Base-by-base conservation (phyloP, 2,329 filamentous ascomycete species). In the Botryosphaeria dothidea region DNA sequence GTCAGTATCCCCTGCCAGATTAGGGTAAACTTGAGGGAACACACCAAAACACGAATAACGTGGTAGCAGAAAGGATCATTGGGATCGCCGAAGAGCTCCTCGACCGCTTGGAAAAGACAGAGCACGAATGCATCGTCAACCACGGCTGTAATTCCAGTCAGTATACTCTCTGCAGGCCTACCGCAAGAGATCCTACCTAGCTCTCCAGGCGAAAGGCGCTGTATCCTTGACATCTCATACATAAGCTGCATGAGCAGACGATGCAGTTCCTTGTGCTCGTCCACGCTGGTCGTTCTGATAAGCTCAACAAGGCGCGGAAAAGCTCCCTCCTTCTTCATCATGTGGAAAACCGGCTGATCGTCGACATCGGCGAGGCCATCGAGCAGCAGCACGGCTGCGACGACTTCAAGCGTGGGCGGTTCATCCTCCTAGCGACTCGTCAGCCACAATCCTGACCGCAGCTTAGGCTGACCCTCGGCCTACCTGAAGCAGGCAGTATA, bases 181-280 rank as follows among this genome's bases (percentile, higher is more conserved):
- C 17, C 27, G 23, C 21, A 31, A 31, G 25, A 23, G 4, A 38
- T 41, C 90, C 65, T 86, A 92, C 79, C 86, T 69, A 99, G 80
- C 75, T 99, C 94, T 69, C 92, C 88, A 67, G 85, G 80, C 63
- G 86, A 89, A 66, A 99, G 81, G 68, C 89, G 86, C 78, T 98
- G 93, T 75, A 98, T 92, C 67, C 96, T 87, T 49, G 92, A 93
- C 91, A 97, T 97, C 81, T 98, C 95, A 79, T 97, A 99, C 74
- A 97, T 85, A 65, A 99, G 81, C 77, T 97, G 91, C 72, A 99
- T 83, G 61, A 98, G 82, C 67, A 95, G 80, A 38, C 90, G 88
- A 79, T 97, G 92, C 67, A 98, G 82, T 61, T 87, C 84, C 25
- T 86, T 84, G 73, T 93, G 90, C 51, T 87, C 82, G 43, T 89